Evolutionary conservation across 352 stramenopile genomes (phyloP).

Genomic region (Globisporangium nodosum): DNA sequence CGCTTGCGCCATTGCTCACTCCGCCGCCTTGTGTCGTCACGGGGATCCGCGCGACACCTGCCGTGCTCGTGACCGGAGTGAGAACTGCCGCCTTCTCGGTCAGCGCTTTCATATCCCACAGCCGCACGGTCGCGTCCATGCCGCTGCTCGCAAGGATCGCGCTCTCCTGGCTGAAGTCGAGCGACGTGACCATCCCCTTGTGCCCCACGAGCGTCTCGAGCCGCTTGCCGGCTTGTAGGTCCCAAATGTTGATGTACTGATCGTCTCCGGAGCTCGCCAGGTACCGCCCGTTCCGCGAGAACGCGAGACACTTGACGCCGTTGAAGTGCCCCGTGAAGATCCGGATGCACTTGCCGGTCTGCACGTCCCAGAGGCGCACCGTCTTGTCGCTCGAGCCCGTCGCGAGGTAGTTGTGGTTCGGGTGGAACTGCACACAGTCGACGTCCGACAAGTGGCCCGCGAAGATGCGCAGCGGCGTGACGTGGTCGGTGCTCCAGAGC

Average conservation of each 20-base stretch:
- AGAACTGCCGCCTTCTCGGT: slow-evolving; percentile 29
- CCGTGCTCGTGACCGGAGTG: slow-evolving; percentile 7
- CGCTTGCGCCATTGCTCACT: not conserved
- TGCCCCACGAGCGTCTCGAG: slow-evolving; percentile 80
- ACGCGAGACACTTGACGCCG: slow-evolving; percentile 84
- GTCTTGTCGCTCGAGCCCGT: slow-evolving; percentile 94
- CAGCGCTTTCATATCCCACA: slow-evolving; percentile 84
- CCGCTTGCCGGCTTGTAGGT: slow-evolving; percentile 87
- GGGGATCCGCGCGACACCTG: slow-evolving; percentile 27
- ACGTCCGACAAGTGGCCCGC: slow-evolving; percentile 91
- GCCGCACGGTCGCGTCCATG: slow-evolving; percentile 71
- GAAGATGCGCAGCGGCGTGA: slow-evolving; percentile 90
- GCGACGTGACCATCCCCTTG: slow-evolving; percentile 64
- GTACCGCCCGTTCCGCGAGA: slow-evolving; percentile 89
- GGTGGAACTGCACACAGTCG: slow-evolving; percentile 90
- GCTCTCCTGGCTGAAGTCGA: slow-evolving; percentile 78
- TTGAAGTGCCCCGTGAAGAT: slow-evolving; percentile 90
- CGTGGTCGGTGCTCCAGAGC: slow-evolving; percentile 92
- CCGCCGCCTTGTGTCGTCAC: slow-evolving; percentile 14
- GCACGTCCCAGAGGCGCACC: slow-evolving; percentile 92
- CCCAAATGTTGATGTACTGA: slow-evolving; percentile 92
- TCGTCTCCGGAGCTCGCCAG: slow-evolving; percentile 82
- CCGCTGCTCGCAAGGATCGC: slow-evolving; percentile 66
- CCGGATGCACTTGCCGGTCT: slow-evolving; percentile 89
- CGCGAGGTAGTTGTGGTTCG: slow-evolving; percentile 95